phyloP scores from a whole-genome alignment of 148 eudicot genomes.

The Hydrangea macrophylla region DNA sequence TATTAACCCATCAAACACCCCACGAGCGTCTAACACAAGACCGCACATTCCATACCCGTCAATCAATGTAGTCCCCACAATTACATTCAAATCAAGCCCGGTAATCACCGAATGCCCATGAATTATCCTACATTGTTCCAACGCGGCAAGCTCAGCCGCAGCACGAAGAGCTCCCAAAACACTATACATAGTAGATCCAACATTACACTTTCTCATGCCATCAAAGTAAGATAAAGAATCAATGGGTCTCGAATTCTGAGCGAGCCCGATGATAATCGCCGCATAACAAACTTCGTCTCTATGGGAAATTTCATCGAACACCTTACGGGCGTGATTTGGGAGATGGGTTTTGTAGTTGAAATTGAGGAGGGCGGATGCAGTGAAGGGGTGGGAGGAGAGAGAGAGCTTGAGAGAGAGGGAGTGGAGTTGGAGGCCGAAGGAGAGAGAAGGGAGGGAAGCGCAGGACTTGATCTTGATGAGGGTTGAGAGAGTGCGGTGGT shows the following conservation, averaged over 20 bases:
- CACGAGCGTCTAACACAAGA: slow-evolving; percentile 45
- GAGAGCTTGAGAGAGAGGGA: slow-evolving; percentile 28
- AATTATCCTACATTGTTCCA: slow-evolving; percentile 61
- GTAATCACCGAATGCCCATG: slow-evolving; percentile 50
- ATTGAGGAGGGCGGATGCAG: slow-evolving; percentile 41
- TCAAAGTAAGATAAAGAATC: slow-evolving; percentile 42
- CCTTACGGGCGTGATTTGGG: slow-evolving; percentile 36
- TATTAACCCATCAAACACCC: slow-evolving; percentile 44
- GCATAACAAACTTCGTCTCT: slow-evolving; percentile 52
- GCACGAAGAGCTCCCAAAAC: slow-evolving; percentile 58
- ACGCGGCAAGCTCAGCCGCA: slow-evolving; percentile 43
- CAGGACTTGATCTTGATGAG: slow-evolving; percentile 43
- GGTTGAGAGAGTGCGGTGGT: slow-evolving; percentile 46
- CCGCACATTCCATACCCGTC: slow-evolving; percentile 76
- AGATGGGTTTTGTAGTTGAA: slow-evolving; percentile 36
- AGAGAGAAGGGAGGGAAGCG: slow-evolving; percentile 20
- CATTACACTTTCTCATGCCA: slow-evolving; percentile 44
- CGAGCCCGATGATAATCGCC: slow-evolving; percentile 51
- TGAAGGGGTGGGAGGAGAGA: slow-evolving; percentile 24
- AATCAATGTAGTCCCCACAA: slow-evolving; percentile 55
- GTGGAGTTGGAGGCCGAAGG: slow-evolving; percentile 46
- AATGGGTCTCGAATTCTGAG: slow-evolving; percentile 38
- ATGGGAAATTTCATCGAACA: slow-evolving; percentile 58
- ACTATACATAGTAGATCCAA: slow-evolving; percentile 44
- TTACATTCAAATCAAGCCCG: slow-evolving; percentile 36